phyloP scores from a whole-genome alignment of 2,329 filamentous ascomycete species.

The Phialocephala subalpina region DNA sequence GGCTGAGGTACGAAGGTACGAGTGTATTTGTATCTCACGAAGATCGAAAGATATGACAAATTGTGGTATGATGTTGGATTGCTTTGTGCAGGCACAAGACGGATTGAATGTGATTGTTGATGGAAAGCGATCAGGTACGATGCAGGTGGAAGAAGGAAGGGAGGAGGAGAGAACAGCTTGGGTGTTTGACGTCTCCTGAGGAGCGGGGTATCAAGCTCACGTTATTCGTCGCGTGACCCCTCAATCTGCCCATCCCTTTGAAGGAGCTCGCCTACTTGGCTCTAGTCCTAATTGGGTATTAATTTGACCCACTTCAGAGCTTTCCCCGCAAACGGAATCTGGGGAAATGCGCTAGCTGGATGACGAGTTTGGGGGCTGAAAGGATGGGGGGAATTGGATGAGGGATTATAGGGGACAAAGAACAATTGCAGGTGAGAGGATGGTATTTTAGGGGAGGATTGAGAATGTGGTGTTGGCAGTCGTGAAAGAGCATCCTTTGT shows the following conservation, averaged over 20 bases:
- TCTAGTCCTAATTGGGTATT: conserved; percentile 7
- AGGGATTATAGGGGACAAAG: not conserved
- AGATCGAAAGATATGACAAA: conserved; percentile 29
- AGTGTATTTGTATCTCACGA: conserved; percentile 14
- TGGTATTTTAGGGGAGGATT: not conserved
- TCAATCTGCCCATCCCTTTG: not conserved
- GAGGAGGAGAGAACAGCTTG: conserved; percentile 12
- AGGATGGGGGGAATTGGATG: not conserved
- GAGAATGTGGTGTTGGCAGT: not conserved
- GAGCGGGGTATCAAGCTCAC: conserved; percentile 23
- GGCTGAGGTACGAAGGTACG: not conserved
- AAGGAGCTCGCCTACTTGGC: not conserved
- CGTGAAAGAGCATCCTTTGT: not conserved
- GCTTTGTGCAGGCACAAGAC: conserved; percentile 1
- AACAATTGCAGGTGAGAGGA: not conserved
- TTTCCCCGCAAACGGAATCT: conserved; percentile 8
- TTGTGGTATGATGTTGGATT: not conserved
- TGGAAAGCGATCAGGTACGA: conserved; percentile 35
- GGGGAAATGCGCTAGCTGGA: conserved; percentile 10
- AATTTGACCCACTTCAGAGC: conserved; percentile 1
- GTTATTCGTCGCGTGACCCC: conserved; percentile 20
- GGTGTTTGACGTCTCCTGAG: conserved; percentile 2
- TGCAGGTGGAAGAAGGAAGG: conserved; percentile 26
- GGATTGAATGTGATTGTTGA: conserved; percentile 14
- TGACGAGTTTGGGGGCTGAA: conserved; percentile 5